Base-by-base conservation (phyloP, 768 basidiomycete species). In the Rhizopogon salebrosus region DNA sequence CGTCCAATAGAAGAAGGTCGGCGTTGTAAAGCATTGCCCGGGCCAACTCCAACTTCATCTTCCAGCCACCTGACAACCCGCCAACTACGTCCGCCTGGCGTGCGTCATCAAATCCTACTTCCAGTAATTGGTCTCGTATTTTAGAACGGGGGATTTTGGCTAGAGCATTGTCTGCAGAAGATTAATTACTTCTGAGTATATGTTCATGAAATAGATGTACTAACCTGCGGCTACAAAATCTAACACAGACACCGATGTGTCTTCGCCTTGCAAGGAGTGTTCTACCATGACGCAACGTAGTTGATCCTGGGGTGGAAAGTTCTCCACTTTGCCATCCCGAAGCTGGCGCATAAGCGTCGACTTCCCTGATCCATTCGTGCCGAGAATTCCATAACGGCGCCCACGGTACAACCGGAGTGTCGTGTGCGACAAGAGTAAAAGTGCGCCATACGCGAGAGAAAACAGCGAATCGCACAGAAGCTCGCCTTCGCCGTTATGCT, bases 41-140 rank as follows among this genome's bases (percentile, higher is more conserved):
- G 7, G 92, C 93, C 37, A 98, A 80, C 67, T 98, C 95, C 49
- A 98, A 80, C 71, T 97, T 97, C 95, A 98, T 98, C 76, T 98
- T 98, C 95, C 95, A 98, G 39, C 95, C 95, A 62, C 95, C 95
- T 13, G 94, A 97, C 55, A 98, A 75, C 38, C 90, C 87, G 43
- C 89, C 92, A 55, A 98, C 94, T 48, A 80, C 73, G 61, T 95
- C 90, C 37, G 80, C 72, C 72, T 98, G 95, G 54, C 91, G 80
- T 42, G 75, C 79, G 60, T 89, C 90, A 63, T 93, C 88, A 66
- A 98, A 98, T 48, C 95, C 95, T 49, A 98, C 94, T 62, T 89
- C 92, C 10, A 77, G 57, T 6, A 98, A 80, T 66, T 93, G 91
- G 22, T 79, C 80, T 52, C 83, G 77, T 62, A 98, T 89, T 71